Evolutionary conservation across 371 early-diverging fungal species (phyloP).

Genomic region (Circinella minor): DNA sequence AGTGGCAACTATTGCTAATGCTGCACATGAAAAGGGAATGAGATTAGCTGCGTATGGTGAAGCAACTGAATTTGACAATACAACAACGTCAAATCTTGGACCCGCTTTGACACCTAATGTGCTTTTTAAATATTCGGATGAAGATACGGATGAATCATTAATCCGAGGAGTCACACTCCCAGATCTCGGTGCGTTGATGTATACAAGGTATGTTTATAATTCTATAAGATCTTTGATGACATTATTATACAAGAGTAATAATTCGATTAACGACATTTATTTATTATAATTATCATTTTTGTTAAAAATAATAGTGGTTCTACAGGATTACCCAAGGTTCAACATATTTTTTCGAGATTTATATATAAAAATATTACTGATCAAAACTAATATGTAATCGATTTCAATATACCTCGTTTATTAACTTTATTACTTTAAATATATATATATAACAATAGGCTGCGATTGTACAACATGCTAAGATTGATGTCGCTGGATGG

Average conservation of each 20-base stretch:
- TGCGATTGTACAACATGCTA: slow-evolving; percentile 18
- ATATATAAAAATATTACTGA: too few species aligned
- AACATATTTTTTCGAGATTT: too few species aligned
- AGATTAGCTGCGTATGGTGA: slow-evolving; percentile 32
- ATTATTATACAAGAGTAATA: too few species aligned
- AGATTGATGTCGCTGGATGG: too few species aligned
- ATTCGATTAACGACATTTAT: too few species aligned
- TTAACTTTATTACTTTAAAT: too few species aligned
- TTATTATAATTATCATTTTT: too few species aligned
- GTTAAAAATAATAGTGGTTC: slow-evolving; percentile 12
- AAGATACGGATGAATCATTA: slow-evolving; percentile 31
- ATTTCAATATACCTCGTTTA: too few species aligned
- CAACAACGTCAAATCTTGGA: slow-evolving; percentile 26
- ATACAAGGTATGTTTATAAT: slow-evolving; percentile 21
- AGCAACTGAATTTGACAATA: slow-evolving; percentile 30
- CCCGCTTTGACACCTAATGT: slow-evolving; percentile 27
- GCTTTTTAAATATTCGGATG: slow-evolving; percentile 27
- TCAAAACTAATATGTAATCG: too few species aligned
- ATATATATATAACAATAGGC: slow-evolving; percentile 4
- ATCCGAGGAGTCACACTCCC: slow-evolving; percentile 25
- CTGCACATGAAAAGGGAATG: slow-evolving; percentile 13
- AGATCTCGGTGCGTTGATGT: slow-evolving; percentile 45
- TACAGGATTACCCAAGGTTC: slow-evolving; percentile 24
- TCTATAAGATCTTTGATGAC: too few species aligned
- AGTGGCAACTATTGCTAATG: slow-evolving; percentile 21